Evolutionary conservation across 1,139 yeast genomes (phyloP).

Genomic region (Arxiozyma telluris): DNA sequence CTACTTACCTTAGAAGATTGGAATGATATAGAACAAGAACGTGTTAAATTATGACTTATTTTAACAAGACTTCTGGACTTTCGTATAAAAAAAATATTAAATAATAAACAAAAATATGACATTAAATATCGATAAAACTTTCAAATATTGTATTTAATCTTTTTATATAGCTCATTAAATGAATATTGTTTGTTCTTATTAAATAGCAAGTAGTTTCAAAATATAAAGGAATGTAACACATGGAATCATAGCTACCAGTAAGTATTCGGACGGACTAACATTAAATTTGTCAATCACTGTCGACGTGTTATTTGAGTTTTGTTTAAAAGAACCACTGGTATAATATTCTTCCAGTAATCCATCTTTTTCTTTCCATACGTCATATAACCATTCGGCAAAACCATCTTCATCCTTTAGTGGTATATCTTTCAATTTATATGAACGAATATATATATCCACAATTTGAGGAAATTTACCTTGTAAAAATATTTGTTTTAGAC

Average conservation of each 20-base stretch:
- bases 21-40: constrained; percentile 38
- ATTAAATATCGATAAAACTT: neutral
- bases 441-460: constrained; percentile 57
- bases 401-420: constrained; percentile 53
- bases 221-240: constrained; percentile 3
- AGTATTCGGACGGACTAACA: constrained; percentile 9
- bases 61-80: neutral
- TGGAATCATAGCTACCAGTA: constrained; percentile 11
- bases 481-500: constrained; percentile 55
- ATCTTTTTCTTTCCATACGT: constrained; percentile 78
- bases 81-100: no score
- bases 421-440: constrained; percentile 50
- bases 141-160: neutral
- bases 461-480: constrained; percentile 62
- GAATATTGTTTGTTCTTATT: neutral
- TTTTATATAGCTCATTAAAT: neutral
- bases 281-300: constrained; percentile 13
- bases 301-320: constrained; percentile 9
- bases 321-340: constrained; percentile 44
- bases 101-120: neutral
- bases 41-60: constrained; percentile 21
- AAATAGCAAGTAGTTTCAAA: neutral
- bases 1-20: constrained; percentile 53
- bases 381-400: constrained; percentile 70
- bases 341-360: constrained; percentile 51